phyloP scores from a whole-genome alignment of 495 filamentous ascomycete genomes.

The Xylaria acuta region DNA sequence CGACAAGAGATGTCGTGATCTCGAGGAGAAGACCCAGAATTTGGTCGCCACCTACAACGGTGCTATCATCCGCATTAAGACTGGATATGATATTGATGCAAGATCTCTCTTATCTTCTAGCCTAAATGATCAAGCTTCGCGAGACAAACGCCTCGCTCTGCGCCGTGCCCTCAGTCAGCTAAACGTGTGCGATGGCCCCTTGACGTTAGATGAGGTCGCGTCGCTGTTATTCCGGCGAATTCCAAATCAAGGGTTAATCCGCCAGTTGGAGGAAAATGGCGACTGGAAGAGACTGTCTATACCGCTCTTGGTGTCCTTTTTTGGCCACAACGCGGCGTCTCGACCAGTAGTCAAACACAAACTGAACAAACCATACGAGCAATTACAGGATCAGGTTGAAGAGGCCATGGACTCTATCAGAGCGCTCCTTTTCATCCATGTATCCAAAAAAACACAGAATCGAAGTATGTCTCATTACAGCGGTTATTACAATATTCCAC shows the following conservation, averaged over 20 bases:
- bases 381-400: background rate
- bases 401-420: conserved; percentile 7
- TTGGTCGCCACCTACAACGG: background rate
- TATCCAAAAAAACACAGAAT: background rate
- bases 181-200: background rate
- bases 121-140: background rate
- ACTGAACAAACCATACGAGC: background rate
- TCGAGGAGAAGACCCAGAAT: background rate
- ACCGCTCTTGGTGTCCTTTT: conserved; percentile 17
- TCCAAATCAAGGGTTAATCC: conserved; percentile 6
- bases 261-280: conserved; percentile 5
- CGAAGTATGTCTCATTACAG: background rate
- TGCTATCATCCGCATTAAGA: conserved; percentile 7
- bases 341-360: background rate
- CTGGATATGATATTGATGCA: conserved; percentile 15
- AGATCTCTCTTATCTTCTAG: background rate
- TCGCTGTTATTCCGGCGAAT: conserved; percentile 7
- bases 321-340: background rate
- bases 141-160: background rate
- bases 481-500: conserved; percentile 5
- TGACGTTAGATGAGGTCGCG: conserved; percentile 1
- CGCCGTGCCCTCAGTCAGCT: conserved; percentile 10
- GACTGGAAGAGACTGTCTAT: conserved; percentile 23
- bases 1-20: conserved; percentile 13
- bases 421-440: conserved; percentile 13